phyloP scores from a whole-genome alignment of 768 basidiomycete genomes.

The Agaricus blazei region DNA sequence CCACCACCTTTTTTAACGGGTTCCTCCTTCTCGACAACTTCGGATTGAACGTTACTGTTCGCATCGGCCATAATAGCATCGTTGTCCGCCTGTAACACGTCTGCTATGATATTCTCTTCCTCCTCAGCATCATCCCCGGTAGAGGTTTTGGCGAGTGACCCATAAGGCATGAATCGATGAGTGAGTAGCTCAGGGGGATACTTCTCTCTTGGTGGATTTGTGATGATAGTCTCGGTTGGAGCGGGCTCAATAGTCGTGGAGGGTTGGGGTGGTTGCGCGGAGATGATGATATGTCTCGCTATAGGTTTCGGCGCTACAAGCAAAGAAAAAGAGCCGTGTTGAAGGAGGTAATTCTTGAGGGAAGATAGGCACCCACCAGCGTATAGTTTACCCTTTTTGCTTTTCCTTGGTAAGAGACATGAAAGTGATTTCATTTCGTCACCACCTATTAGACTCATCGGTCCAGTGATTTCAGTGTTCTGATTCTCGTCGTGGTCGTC shows the following conservation, averaged over 20 bases:
- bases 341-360: neutral
- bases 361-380: slow-evolving; percentile 34
- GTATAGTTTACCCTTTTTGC: slow-evolving; percentile 55
- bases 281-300: slow-evolving; percentile 52
- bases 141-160: slow-evolving; percentile 31
- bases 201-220: slow-evolving; percentile 51
- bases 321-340: neutral
- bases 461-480: neutral
- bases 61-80: slow-evolving; percentile 11
- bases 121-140: slow-evolving; percentile 15
- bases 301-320: slow-evolving; percentile 53
- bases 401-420: slow-evolving; percentile 61
- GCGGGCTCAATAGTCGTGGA: slow-evolving; percentile 21
- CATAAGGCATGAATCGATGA: slow-evolving; percentile 60
- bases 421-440: slow-evolving; percentile 61
- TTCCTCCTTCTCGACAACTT: slow-evolving; percentile 1
- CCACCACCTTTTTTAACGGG: neutral
- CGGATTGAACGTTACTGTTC: neutral
- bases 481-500: slow-evolving; percentile 28
- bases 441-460: slow-evolving; percentile 32
- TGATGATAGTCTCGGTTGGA: slow-evolving; percentile 18
- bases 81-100: slow-evolving; percentile 4
- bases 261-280: slow-evolving; percentile 41
- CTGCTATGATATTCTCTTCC: slow-evolving; percentile 14
- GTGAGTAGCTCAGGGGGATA: slow-evolving; percentile 60